Base-by-base conservation (phyloP, 805 yeast species). In the Maudiozyma bulderi region DNA sequence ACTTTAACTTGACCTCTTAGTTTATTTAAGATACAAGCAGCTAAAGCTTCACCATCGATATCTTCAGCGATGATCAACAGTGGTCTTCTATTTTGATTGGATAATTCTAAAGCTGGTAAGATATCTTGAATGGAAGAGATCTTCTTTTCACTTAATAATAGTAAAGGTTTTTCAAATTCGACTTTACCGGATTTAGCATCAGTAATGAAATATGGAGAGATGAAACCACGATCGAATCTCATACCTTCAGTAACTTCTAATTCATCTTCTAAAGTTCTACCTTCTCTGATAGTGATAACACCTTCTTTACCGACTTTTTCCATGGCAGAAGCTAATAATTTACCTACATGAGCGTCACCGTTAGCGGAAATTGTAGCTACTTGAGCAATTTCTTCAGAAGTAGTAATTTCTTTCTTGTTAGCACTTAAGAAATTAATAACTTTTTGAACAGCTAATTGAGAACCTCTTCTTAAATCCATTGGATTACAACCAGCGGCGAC, bases 401-500 rank as follows among this genome's bases (percentile, higher is more conserved):
- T 86, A 61, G 96, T 87, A 71, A 93, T 84, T 69, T 86, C 96
- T 71, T 84, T 88, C 77, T 87, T 90, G 78, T 91, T 82, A 56
- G 77, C 67, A 62, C 86, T 87, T 63, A 91, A 77, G 71, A 77
- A 91, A 53, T 82, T 78, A 56, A 91, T 90, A 46, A 90, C 95
- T 41, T 90, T 89, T 67, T 87, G 91, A 46, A 90, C 98, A 40
- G 97, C 99, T 52, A 95, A 84, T 75, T 90, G 96, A 44, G 96
- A 81, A 62, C 99, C 99, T 67, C 93, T 82, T 79, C 98, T 86
- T 66, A 91, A 78, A 64, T 91, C 98, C 93, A 89, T 90, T 61
- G 99, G 98, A 76, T 91, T 93, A 73, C 96, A 90, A 53, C 99
- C 99, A 50, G 98, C 96, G 53, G 98, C 97, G 43, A 93, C 99